phyloP scores from a whole-genome alignment of 139 green algal genomes.

The Closterium sp. region DNA sequence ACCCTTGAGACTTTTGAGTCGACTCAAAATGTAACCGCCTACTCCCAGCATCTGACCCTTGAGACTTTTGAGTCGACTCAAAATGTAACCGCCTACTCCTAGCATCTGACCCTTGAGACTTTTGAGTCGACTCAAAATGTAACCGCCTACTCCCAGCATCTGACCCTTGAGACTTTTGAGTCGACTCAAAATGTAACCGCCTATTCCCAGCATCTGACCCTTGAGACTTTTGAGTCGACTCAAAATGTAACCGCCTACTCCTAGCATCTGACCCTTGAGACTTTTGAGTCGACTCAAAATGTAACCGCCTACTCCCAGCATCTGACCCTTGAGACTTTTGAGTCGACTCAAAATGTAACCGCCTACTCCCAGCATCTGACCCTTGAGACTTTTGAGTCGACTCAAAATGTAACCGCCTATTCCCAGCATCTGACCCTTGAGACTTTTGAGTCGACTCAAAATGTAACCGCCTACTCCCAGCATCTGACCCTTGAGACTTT shows the following conservation, averaged over 20 bases:
- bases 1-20: constrained; percentile 9
- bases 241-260: background rate
- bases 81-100: background rate
- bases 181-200: too few relatives aligned
- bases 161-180: constrained; percentile 2
- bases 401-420: background rate
- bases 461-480: background rate
- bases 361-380: background rate
- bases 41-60: background rate
- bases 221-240: constrained; percentile 18
- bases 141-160: background rate
- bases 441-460: constrained; percentile 31
- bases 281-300: too few relatives aligned
- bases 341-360: too few relatives aligned
- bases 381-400: constrained; percentile 12
- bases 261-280: background rate
- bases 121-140: too few relatives aligned
- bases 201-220: background rate
- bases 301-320: background rate
- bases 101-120: background rate
- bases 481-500: background rate
- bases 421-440: background rate
- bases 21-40: background rate
- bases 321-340: background rate
- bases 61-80: constrained; percentile 30